Conservation (phyloP, 2,329 filamentous ascomycete species). For the Monilinia fructigena region DNA sequence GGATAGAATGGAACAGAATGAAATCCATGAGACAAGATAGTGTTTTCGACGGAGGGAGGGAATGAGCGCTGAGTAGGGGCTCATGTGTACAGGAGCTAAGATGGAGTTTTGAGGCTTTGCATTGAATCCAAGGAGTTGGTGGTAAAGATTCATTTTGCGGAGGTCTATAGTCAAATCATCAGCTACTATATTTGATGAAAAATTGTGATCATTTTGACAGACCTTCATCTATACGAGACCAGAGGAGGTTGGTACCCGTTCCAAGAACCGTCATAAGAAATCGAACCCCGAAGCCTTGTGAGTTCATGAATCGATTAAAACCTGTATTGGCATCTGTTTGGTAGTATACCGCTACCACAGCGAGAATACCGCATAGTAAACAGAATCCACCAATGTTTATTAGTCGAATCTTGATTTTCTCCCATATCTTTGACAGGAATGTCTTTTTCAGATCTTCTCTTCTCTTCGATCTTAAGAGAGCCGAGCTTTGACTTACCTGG, state of each 20-base stretch:
- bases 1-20: conserved; percentile 9
- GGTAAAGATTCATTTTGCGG: conserved; percentile 39
- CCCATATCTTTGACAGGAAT: neutral
- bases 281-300: conserved; percentile 44
- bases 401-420: neutral
- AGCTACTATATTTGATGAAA: conserved; percentile 30
- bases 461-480: neutral
- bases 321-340: conserved; percentile 33
- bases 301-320: conserved; percentile 45
- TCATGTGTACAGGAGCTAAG: conserved; percentile 45
- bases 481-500: neutral
- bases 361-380: neutral
- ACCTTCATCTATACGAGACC: conserved; percentile 45
- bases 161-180: neutral
- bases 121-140: conserved; percentile 40
- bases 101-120: conserved; percentile 43
- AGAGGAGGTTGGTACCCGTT: conserved; percentile 44
- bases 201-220: conserved; percentile 25
- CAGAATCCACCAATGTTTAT: neutral
- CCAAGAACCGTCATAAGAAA: conserved; percentile 46
- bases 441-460: neutral
- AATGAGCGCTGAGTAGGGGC: conserved; percentile 48
- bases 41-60: conserved; percentile 42
- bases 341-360: conserved; percentile 3
- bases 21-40: conserved; percentile 5